Evolutionary conservation across 163 green algal genomes (phyloP).

Genomic region (Coccomyxa subellipsoidea): DNA sequence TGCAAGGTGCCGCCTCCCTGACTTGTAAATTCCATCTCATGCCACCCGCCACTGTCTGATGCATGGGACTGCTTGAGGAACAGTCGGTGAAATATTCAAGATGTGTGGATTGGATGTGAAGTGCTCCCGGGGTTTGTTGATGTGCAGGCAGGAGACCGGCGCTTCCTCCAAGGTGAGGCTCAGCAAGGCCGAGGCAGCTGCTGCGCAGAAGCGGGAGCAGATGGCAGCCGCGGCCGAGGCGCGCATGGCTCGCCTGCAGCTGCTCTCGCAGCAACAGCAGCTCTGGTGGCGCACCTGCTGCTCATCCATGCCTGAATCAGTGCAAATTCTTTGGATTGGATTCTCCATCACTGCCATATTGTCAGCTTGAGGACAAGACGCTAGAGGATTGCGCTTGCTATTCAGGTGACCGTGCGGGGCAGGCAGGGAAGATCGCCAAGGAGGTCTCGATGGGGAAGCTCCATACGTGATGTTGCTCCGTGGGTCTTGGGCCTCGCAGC

Average conservation of each 20-base stretch:
- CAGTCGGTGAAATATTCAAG: no score
- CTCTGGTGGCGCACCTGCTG: constrained; percentile 32
- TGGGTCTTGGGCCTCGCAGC: neutral
- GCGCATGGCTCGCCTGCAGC: constrained; percentile 59
- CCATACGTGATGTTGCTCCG: neutral
- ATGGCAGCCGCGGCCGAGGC: constrained; percentile 77
- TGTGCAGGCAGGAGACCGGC: constrained; percentile 38
- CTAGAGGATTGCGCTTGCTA: neutral
- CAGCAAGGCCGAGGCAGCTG: constrained; percentile 15
- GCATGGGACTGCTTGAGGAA: no score
- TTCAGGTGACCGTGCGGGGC: neutral
- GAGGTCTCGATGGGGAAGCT: neutral
- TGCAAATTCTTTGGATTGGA: no score
- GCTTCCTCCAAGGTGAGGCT: neutral
- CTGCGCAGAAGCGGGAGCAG: constrained; percentile 45
- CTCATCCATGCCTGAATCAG: neutral
- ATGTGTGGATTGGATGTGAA: no score
- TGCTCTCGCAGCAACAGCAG: constrained; percentile 56
- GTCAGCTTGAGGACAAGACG: neutral
- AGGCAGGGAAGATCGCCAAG: neutral
- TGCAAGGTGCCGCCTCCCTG: constrained; percentile 1
- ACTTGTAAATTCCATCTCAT: no score
- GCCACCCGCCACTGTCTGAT: no score
- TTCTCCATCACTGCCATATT: no score
- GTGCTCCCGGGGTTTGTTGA: neutral